Evolutionary conservation across 73 alveolate species (phyloP), one percentile per base, ranked within the genome.

Genomic region (Blepharisma stoltei): DNA sequence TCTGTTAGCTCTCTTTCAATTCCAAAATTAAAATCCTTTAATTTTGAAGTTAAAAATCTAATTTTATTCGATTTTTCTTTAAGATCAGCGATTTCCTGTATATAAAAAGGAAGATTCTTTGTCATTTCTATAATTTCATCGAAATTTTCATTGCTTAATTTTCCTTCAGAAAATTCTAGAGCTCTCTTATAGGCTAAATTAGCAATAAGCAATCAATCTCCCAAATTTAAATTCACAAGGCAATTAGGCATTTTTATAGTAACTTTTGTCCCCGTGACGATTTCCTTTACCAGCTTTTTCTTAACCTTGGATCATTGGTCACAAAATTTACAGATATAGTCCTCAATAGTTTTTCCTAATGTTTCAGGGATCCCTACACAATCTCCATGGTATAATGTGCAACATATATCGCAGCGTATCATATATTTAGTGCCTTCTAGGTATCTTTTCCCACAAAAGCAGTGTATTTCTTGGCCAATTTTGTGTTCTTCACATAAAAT

Each of bases 331-430:
- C 73, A 60, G 18, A 60, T 8, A 38, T 60, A 60, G 23, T 60
- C 46, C 5, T 60, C 73, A 25, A 60, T 60, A 8, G 14, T 60
- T 25, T 60, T 38, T 25, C 73, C 73, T 18, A 60, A 38, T 60
- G 73, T 38, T 25, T 60, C 46, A 14, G 73, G 23, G 46, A 60
- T 38, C 2, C 5, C 23, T 38, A 60, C 23, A 60, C 73, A 60
- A 18, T 60, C 73, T 60, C 73, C 73, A 60, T 60, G 73, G 5
- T 60, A 60, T 38, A n/a, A 60, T 14, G 23, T 25, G 23, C 23
- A n/a, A 5, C 73, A 60, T 14, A 11, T 9, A 60, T 60, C 73
- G 23, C 73, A 60, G 73, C 46, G 46, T 14, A 60, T 60, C 73
- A 60, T 60, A 25, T 14, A 60, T 8, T 60, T 14, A 0, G 14